These are phyloP conservation scores for Apiotrichum brassicae DNA, from an alignment of 1,284 basidiomycete genomes.

Conservation along the genomic window DNA sequence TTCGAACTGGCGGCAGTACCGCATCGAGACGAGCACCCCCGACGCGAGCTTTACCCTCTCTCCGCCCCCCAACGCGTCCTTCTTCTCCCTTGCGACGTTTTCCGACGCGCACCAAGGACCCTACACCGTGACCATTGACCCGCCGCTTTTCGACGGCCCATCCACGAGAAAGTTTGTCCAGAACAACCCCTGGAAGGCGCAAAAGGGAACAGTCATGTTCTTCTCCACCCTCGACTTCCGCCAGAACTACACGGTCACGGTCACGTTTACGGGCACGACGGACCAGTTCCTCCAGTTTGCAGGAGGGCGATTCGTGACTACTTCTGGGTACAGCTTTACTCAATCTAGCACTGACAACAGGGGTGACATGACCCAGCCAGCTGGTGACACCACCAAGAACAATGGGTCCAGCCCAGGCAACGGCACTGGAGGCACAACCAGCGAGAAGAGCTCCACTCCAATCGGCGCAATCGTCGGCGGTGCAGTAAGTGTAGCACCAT, in stretches of 20 bases:
- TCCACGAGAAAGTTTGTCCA: neutral
- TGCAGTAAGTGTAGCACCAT: conserved; percentile 22
- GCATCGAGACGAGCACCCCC: neutral
- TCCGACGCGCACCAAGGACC: neutral
- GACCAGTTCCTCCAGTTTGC: neutral
- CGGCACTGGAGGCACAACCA: neutral
- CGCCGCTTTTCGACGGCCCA: neutral
- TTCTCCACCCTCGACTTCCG: conserved; percentile 1
- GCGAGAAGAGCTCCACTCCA: conserved; percentile 9
- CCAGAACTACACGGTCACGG: neutral
- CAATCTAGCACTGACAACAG: neutral
- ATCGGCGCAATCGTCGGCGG: conserved; percentile 43
- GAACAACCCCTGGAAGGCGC: neutral
- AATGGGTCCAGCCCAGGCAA: neutral
- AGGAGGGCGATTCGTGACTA: neutral
- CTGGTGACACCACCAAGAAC: neutral
- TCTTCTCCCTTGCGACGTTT: neutral
- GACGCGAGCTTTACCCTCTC: neutral
- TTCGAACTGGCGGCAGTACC: neutral
- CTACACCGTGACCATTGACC: conserved; percentile 1
- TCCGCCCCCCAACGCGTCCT: conserved; percentile 3
- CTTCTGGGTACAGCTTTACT: neutral
- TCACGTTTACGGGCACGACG: neutral
- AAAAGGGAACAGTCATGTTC: neutral
- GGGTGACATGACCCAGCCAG: neutral